Evolutionary conservation across 345 rosid species (phyloP).

Genomic region (Aquilaria malaccensis): DNA sequence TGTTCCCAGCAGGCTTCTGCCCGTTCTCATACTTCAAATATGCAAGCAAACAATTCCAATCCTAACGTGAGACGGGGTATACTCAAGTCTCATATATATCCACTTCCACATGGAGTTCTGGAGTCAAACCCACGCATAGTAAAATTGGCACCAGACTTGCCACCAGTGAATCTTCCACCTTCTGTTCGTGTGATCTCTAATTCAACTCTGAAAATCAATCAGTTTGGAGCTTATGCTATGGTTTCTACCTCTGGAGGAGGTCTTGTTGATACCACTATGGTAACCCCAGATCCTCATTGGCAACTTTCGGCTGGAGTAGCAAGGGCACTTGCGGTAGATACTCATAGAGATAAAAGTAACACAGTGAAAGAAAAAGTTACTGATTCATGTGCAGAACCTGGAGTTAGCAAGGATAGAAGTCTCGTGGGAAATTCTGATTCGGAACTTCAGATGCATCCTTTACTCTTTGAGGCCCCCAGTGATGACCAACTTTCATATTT

Average conservation of each 20-base stretch:
- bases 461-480: constrained; percentile 67
- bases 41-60: constrained; percentile 21
- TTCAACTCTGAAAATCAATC: constrained; percentile 45
- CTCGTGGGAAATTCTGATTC: constrained; percentile 34
- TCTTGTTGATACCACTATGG: constrained; percentile 27
- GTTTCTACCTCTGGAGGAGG: constrained; percentile 19
- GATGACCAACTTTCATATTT: constrained; percentile 48
- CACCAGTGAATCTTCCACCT: constrained; percentile 90
- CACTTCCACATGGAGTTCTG: constrained; percentile 40
- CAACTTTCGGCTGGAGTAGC: constrained; percentile 10
- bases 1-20: constrained; percentile 19
- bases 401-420: constrained; percentile 36
- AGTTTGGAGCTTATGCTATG: constrained; percentile 28
- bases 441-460: constrained; percentile 86
- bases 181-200: constrained; percentile 77
- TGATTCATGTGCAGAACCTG: constrained; percentile 34
- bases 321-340: constrained; percentile 10
- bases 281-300: constrained; percentile 23
- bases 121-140: constrained; percentile 47
- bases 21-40: constrained; percentile 17
- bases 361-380: constrained; percentile 22
- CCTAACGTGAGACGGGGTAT: constrained; percentile 18
- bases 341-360: constrained; percentile 24
- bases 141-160: constrained; percentile 90
- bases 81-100: constrained; percentile 31